Evolutionary conservation across 164 flowering plant genomes (phyloP), one percentile per base, ranked within the genome.

Genomic region (Houttuynia cordata): DNA sequence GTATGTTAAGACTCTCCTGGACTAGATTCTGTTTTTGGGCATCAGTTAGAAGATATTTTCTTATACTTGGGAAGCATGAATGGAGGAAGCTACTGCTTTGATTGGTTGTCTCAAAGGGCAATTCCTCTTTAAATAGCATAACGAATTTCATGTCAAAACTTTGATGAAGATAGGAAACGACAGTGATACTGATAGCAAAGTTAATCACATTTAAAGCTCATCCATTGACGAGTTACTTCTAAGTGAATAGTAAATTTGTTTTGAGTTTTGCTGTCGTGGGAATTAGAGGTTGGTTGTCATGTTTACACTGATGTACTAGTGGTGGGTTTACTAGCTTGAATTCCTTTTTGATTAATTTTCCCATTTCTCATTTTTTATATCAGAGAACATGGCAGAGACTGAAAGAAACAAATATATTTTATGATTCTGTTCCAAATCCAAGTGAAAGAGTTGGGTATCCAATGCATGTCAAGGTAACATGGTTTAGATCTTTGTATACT

Each of bases 361-460:
- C 1, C 1, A 34, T 14, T 19, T 14, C 55, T 52, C 17, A 34
- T 15, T 12, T 57, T 25, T 64, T 19, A 7, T 54, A 52, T 14
- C 81, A 91, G 97, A 86, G 61, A 82, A 88, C 97, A 37, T 91
- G 97, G 94, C 84, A 82, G 74, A 79, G 83, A 72, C 67, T 91
- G 76, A 80, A 71, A 70, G 51, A 64, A 22, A 53, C 69, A n/a
- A 71, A 73, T 68, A 75, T 86, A 70, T 74, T 88, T 67, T 81
- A 76, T 69, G 96, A 91, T 75, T 83, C 90, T 56, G 61, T 88
- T 75, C 93, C 97, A 62, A 68, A 82, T 74, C 96, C 96, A 19
- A 30, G 24, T 56, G 66, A 75, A 8, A 79, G 97, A 75, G 74
- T 75, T 14, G 94, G 88, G 47, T 72, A 78, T 62, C 96, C 97